Percentiles rank a stretch among this genome's conserved stretches.
Evolutionary conservation across 2,329 filamentous ascomycete species (phyloP).

Genomic region (Thermomyces lanuginosus): DNA sequence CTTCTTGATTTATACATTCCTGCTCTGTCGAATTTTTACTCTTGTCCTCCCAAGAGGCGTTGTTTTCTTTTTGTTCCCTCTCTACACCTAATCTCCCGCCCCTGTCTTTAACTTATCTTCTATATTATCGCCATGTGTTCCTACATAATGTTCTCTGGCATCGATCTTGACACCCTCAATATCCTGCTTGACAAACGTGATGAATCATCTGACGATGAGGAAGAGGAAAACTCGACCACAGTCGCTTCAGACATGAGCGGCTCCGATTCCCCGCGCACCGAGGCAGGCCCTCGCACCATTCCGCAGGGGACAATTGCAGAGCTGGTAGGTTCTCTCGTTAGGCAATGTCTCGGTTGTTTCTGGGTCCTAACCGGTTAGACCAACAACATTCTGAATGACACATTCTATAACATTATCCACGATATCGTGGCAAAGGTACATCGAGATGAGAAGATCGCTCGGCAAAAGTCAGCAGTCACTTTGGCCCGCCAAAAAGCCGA

Average conservation of each 20-base stretch:
- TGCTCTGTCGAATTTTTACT: too few species aligned
- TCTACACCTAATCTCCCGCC: too few species aligned
- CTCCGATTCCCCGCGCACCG: slow-evolving; percentile 14
- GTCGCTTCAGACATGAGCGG: slow-evolving; percentile 10
- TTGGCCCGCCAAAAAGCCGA: slow-evolving; percentile 29
- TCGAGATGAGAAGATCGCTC: slow-evolving; percentile 43
- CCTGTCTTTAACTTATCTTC: too few species aligned
- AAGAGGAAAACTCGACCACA: background rate
- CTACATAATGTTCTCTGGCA: too few species aligned
- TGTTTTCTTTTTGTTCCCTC: too few species aligned
- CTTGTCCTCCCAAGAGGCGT: too few species aligned
- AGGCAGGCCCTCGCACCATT: slow-evolving; percentile 13
- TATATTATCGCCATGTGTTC: too few species aligned
- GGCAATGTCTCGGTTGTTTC: too few species aligned
- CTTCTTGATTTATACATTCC: too few species aligned
- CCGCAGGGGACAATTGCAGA: slow-evolving; percentile 25
- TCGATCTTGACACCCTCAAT: too few species aligned
- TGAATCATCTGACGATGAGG: background rate
- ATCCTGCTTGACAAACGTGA: too few species aligned
- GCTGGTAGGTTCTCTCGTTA: slow-evolving; percentile 25
- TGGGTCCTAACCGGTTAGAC: too few species aligned
- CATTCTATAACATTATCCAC: slow-evolving; percentile 44
- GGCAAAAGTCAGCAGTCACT: slow-evolving; percentile 37
- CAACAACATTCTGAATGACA: slow-evolving; percentile 38
- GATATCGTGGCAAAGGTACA: slow-evolving; percentile 42